phyloP scores from a whole-genome alignment of 169 alveolate species.

The Condylostoma magnum region DNA sequence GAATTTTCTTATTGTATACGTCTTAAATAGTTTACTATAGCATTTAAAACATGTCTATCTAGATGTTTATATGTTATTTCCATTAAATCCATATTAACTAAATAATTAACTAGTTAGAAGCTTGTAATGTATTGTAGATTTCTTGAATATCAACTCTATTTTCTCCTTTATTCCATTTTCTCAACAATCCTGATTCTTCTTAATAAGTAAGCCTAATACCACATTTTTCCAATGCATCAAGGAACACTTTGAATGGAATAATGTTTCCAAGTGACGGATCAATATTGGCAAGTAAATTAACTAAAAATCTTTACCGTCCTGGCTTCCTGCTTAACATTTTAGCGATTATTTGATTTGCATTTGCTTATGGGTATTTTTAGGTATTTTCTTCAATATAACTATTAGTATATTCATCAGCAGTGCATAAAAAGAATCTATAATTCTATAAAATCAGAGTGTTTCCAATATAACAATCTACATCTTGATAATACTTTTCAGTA shows the following conservation, averaged over 20 bases:
- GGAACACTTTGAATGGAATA: constrained; percentile 61
- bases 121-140: constrained; percentile 45
- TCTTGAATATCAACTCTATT: constrained; percentile 51
- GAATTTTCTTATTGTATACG: too few relatives aligned
- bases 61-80: too few relatives aligned
- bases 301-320: constrained; percentile 52
- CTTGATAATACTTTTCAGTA: constrained; percentile 59
- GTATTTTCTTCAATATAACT: constrained; percentile 78
- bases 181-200: constrained; percentile 67
- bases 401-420: constrained; percentile 81
- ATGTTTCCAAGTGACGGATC: constrained; percentile 62
- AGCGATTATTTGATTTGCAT: constrained; percentile 45
- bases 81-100: too few relatives aligned
- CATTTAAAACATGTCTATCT: too few relatives aligned
- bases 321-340: constrained; percentile 52
- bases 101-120: too few relatives aligned
- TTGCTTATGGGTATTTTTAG: constrained; percentile 73
- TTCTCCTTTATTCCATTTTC: constrained; percentile 53
- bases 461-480: constrained; percentile 74
- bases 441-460: constrained; percentile 60
- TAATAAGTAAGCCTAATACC: constrained; percentile 53
- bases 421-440: constrained; percentile 64
- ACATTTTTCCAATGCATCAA: constrained; percentile 50
- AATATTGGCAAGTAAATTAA: constrained; percentile 46
- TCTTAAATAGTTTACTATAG: too few relatives aligned